These are phyloP conservation scores for Talaromyces adpressus DNA, from an alignment of 495 filamentous ascomycete species.

Conservation along the genomic window DNA sequence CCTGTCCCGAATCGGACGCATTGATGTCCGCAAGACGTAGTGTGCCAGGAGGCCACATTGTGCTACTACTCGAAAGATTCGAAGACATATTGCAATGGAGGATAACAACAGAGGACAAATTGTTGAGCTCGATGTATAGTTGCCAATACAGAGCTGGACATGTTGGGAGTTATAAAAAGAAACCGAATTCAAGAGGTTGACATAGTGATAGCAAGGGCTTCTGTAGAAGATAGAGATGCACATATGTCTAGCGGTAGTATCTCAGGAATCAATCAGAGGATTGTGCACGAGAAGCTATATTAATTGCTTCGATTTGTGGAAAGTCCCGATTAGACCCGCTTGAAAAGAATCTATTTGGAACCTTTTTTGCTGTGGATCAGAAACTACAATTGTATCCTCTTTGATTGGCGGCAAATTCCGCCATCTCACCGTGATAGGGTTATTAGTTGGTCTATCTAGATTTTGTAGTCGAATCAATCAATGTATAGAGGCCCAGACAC, in stretches of 20 bases:
- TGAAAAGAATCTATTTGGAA: neutral
- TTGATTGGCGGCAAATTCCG: neutral
- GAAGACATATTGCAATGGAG: neutral
- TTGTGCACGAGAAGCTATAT: neutral
- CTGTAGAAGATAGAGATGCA: no score
- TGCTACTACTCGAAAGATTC: neutral
- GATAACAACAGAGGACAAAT: neutral
- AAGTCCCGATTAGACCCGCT: neutral
- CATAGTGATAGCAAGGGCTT: no score
- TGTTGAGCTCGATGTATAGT: neutral
- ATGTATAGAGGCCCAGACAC: neutral
- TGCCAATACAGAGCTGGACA: neutral
- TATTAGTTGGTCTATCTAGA: neutral
- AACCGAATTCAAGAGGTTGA: neutral
- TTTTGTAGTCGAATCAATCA: neutral
- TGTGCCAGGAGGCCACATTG: conserved; percentile 4
- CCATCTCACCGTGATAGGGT: neutral
- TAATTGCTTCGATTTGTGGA: neutral
- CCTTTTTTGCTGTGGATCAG: neutral
- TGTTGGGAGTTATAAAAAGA: neutral
- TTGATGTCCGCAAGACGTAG: neutral
- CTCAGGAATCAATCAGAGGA: no score
- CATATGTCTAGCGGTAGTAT: no score
- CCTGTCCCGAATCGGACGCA: neutral
- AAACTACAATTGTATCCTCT: neutral